These are phyloP conservation scores for Croton setiger DNA, from an alignment of 441 rosid species.

Conservation along the genomic window DNA sequence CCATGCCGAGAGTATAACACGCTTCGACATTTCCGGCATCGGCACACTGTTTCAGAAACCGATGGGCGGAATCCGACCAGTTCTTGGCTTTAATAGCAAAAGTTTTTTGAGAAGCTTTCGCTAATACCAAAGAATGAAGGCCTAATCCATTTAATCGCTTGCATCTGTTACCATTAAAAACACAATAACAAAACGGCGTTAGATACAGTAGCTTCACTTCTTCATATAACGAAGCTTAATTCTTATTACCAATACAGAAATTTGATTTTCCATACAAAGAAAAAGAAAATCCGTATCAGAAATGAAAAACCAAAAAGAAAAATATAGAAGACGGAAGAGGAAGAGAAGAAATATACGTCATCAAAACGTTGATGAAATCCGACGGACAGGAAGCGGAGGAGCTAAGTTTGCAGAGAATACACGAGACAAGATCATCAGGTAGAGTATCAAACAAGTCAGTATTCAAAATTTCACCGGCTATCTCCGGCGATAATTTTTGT, in stretches of 20 bases:
- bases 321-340: neutral
- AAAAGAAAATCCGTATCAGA: neutral
- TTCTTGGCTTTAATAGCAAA: slow-evolving; percentile 57
- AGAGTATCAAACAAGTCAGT: slow-evolving; percentile 55
- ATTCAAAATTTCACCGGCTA: slow-evolving; percentile 1
- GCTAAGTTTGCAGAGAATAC: slow-evolving; percentile 59
- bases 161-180: slow-evolving; percentile 50
- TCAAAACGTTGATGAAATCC: slow-evolving; percentile 63
- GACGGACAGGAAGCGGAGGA: slow-evolving; percentile 58
- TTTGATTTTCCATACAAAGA: neutral
- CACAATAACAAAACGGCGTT: neutral
- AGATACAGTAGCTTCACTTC: neutral
- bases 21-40: slow-evolving; percentile 88
- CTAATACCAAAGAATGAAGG: slow-evolving; percentile 43
- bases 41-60: slow-evolving; percentile 70
- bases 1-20: slow-evolving; percentile 92
- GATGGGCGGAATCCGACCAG: slow-evolving; percentile 79
- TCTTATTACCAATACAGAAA: neutral
- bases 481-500: slow-evolving; percentile 26
- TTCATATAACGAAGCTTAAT: neutral
- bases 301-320: neutral
- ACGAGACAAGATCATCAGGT: slow-evolving; percentile 80
- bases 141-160: slow-evolving; percentile 68
- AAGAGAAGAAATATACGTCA: slow-evolving; percentile 46
- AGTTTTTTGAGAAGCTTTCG: slow-evolving; percentile 54